A percentile compares a stretch with the other conserved stretches of the same genome.
Evolutionary conservation across 257 asterid species (phyloP).

Genomic region (Catharanthus roseus): DNA sequence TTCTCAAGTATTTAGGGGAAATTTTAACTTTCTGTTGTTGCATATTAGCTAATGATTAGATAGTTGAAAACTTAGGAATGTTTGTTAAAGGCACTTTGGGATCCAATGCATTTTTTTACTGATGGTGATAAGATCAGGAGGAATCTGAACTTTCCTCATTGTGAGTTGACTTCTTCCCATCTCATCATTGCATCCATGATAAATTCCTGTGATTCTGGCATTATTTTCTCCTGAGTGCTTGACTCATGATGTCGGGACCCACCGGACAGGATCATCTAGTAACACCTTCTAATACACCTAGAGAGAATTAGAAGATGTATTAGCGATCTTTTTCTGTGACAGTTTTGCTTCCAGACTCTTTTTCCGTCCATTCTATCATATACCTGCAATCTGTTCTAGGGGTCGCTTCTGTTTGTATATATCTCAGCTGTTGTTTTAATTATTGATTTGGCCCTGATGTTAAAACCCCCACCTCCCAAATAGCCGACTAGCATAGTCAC

Average conservation of each 20-base stretch:
- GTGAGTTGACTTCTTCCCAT: conserved; percentile 40
- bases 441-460: background rate
- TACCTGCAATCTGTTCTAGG: no score
- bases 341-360: background rate
- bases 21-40: conserved; percentile 4
- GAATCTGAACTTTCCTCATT: conserved; percentile 32
- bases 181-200: conserved; percentile 45
- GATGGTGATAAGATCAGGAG: conserved; percentile 22
- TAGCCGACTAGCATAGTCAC: no score
- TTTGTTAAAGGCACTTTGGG: conserved; percentile 26
- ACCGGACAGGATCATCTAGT: no score
- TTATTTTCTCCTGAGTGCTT: conserved; percentile 23
- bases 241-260: conserved; percentile 12
- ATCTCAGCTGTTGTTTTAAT: background rate
- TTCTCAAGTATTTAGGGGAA: conserved; percentile 14
- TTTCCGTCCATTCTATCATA: no score
- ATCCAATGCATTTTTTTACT: conserved; percentile 35
- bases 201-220: conserved; percentile 26
- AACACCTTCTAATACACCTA: no score
- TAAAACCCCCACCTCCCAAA: no score
- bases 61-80: conserved; percentile 28
- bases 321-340: background rate
- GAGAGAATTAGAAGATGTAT: no score
- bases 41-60: conserved; percentile 34
- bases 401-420: background rate